A percentile compares a stretch with the other conserved stretches of the same genome.
Evolutionary conservation across 331 rosid species (phyloP).

Genomic region (Pyracantha coccinea): DNA sequence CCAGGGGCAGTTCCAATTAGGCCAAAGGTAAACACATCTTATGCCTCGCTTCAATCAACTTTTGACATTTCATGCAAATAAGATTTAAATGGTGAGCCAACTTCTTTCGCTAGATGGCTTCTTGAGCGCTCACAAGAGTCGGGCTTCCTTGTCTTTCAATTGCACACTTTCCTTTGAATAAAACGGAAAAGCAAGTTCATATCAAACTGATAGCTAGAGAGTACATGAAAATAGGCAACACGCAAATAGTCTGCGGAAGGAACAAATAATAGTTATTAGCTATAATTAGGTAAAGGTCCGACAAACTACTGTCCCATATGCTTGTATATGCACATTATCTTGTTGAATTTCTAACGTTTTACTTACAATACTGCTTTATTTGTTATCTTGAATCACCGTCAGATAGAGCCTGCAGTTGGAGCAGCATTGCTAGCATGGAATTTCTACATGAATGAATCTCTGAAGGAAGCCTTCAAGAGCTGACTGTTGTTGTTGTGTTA

Average conservation of each 20-base stretch:
- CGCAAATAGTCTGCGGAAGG: neutral
- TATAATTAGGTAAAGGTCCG: neutral
- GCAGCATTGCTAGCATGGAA: conserved; percentile 95
- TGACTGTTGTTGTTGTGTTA: conserved; percentile 19
- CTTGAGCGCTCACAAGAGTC: neutral
- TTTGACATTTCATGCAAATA: neutral
- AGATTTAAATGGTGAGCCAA: neutral
- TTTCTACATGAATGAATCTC: conserved; percentile 61
- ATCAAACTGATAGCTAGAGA: neutral
- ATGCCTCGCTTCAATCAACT: neutral
- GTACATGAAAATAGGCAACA: neutral
- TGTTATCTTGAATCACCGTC: conserved; percentile 21
- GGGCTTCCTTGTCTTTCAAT: neutral
- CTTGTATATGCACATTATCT: too few species aligned
- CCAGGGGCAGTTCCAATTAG: conserved; percentile 65
- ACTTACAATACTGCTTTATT: neutral
- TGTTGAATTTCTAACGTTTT: neutral
- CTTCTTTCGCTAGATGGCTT: neutral
- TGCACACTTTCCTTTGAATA: neutral
- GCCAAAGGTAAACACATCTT: conserved; percentile 56
- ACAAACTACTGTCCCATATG: too few species aligned
- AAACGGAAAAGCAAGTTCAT: neutral
- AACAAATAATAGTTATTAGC: neutral
- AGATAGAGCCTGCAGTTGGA: conserved; percentile 99
- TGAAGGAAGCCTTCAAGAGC: conserved; percentile 27